phyloP scores from a whole-genome alignment of 176 grass and related monocot species.

The Musa beccarii region DNA sequence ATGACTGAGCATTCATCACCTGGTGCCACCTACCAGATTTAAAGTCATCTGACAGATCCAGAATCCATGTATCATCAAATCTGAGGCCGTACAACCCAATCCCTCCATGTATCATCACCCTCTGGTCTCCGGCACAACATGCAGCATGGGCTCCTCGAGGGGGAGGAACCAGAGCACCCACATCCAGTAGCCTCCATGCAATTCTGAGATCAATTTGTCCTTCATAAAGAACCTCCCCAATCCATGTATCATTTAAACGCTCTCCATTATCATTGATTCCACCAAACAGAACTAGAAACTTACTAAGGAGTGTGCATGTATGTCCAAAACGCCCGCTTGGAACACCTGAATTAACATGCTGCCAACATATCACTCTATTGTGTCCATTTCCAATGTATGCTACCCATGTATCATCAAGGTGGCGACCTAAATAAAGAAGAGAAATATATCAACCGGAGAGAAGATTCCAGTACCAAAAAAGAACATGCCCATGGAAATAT shows the following conservation, averaged over 20 bases:
- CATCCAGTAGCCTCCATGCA: conserved; percentile 63
- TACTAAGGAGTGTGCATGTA: conserved; percentile 48
- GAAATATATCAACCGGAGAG: conserved; percentile 10
- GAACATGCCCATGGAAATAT: not conserved
- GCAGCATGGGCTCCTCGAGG: conserved; percentile 84
- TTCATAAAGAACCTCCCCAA: conserved; percentile 52
- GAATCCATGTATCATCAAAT: conserved; percentile 80
- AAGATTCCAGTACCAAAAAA: not conserved
- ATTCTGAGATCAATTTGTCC: conserved; percentile 39
- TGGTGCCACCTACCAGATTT: conserved; percentile 58
- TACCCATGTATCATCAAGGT: conserved; percentile 93
- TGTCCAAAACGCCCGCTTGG: conserved; percentile 91
- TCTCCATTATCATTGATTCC: conserved; percentile 77
- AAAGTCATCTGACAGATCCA: conserved; percentile 67
- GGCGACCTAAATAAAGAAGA: conserved; percentile 66
- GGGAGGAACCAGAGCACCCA: conserved; percentile 45
- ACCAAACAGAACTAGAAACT: conserved; percentile 69
- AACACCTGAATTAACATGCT: conserved; percentile 61
- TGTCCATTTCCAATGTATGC: conserved; percentile 71
- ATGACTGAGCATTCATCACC: conserved; percentile 30
- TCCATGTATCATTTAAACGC: conserved; percentile 81
- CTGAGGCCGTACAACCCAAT: conserved; percentile 59
- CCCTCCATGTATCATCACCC: conserved; percentile 72
- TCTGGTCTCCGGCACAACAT: conserved; percentile 57
- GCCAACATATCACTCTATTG: conserved; percentile 44